These are phyloP conservation scores for Raddia distichophylla DNA, from an alignment of 176 grass and related monocot genomes.

Conservation along the genomic window DNA sequence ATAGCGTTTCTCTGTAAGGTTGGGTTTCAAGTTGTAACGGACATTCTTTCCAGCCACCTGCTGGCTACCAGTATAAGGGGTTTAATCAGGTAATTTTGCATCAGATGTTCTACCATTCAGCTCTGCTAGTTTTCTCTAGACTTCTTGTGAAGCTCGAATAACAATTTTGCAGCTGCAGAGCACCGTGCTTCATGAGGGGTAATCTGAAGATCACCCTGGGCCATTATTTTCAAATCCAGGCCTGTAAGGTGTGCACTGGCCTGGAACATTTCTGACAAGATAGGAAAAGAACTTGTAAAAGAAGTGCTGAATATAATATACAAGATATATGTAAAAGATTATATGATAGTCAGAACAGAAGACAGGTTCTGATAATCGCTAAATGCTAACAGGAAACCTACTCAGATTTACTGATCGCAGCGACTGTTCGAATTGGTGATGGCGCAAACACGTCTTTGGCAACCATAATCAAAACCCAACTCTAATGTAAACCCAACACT, in stretches of 20 bases:
- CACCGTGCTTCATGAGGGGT: constrained; percentile 41
- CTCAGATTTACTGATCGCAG: neutral
- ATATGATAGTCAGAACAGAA: neutral
- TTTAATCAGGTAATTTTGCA: neutral
- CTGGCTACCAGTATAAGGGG: neutral
- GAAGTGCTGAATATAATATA: neutral
- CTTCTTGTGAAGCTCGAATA: constrained; percentile 36
- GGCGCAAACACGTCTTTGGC: neutral
- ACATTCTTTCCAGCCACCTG: neutral
- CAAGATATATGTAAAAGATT: neutral
- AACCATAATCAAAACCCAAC: neutral
- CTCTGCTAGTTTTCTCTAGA: constrained; percentile 4
- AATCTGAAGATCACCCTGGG: constrained; percentile 13
- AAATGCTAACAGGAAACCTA: neutral
- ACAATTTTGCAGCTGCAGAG: constrained; percentile 46
- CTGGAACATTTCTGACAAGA: constrained; percentile 44
- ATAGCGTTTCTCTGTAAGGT: neutral
- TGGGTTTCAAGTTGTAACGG: neutral
- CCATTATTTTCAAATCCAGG: constrained; percentile 36
- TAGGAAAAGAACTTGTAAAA: constrained; percentile 17
- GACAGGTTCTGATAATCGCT: neutral
- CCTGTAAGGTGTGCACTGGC: constrained; percentile 38
- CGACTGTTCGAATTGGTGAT: neutral
- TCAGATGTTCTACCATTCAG: neutral
- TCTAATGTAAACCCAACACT: neutral